Base-by-base conservation (phyloP, 176 grass and related monocot species). In the Oryza meyeriana region DNA sequence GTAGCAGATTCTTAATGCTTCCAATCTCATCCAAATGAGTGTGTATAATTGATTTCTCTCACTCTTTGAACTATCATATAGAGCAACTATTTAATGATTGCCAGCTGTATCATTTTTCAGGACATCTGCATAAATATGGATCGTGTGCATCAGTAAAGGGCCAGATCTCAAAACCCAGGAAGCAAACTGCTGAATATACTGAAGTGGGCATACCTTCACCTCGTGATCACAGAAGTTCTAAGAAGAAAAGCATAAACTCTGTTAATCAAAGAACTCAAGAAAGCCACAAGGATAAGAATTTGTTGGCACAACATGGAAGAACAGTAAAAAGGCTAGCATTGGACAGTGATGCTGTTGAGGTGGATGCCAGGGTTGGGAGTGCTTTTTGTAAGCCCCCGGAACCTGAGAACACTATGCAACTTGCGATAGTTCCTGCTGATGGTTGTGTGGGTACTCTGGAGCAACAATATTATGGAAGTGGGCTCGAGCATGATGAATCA, bases 231-330 rank as follows among this genome's bases (percentile, higher is more conserved):
- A 72, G 42, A 78, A 72, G 47, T 82, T 82, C 58, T 8, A 82
- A 90, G 73, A 85, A 81, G 55, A 90, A 86, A 90, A 82, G 17
- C 72, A 85, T 84, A 75, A 82, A 45, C 10, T 78, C 61, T 73
- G 71, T 45, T 50, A 27, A 20, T 85, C 69, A 36, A 29, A 16
- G 76, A 64, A 41, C 80, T 82, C 61, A 66, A 32, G 66, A 79
- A 73, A 77, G 31, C 62, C 50, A 67, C 26, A 79, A 35, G 57
- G 61, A 84, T 31, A 87, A 78, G 8, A 80, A 52, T 74, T 74
- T 38, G 2, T 12, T 76, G 47, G 26, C 68, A 30, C 63, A 74
- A 14, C 28, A 79, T 65, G 85, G 78, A 75, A 72, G 45, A 66
- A 80, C 63, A 75, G n/a, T 73, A 58, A 90, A 92, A 71, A 61